Conservation (phyloP, 352 stramenopile genomes). For the Globisporangium middletonii region DNA sequence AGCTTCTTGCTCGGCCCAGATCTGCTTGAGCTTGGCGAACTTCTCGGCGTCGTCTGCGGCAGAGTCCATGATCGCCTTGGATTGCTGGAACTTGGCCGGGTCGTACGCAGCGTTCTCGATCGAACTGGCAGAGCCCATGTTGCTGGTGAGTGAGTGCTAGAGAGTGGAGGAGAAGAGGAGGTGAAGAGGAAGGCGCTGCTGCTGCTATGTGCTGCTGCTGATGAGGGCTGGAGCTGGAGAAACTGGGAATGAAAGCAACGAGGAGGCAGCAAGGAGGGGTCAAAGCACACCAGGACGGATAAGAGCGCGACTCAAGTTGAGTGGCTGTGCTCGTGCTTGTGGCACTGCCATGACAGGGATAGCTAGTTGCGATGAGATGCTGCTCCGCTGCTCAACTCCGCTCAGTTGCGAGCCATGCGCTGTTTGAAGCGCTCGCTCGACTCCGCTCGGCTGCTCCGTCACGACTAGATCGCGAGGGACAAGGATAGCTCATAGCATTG, state of each 20-base stretch:
- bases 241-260: constrained; percentile 4
- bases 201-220: not conserved
- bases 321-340: no score
- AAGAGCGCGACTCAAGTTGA: no score
- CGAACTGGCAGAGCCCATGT: constrained; percentile 44
- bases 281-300: not conserved
- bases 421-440: no score
- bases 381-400: no score
- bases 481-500: no score
- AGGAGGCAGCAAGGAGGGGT: not conserved
- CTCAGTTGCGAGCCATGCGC: no score
- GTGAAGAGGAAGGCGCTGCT: not conserved
- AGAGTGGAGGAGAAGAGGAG: not conserved
- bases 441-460: no score
- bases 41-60: constrained; percentile 54
- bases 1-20: constrained; percentile 34
- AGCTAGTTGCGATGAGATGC: no score
- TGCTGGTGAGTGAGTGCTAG: not conserved
- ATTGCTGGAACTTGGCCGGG: constrained; percentile 58
- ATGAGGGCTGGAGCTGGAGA: not conserved
- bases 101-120: constrained; percentile 61
- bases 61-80: constrained; percentile 62
- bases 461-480: no score
- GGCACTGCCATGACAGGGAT: no score
- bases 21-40: constrained; percentile 62